These are phyloP conservation scores for Neurospora sp. DNA, from an alignment of 495 filamentous ascomycete genomes.

Conservation along the genomic window DNA sequence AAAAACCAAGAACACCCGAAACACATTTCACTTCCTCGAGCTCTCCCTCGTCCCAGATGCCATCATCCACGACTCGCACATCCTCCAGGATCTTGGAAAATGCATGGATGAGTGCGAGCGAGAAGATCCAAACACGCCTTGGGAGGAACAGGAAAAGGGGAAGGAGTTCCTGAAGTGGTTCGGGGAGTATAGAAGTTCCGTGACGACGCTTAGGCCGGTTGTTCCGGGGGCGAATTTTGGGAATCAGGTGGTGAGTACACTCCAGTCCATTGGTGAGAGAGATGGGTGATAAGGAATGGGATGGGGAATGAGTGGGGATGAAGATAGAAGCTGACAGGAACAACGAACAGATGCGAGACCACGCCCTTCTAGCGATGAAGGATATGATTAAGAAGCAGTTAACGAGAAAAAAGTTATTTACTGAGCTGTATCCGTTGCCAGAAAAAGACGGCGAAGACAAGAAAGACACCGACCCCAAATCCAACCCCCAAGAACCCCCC, in stretches of 20 bases:
- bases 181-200: background rate
- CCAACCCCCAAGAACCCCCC: background rate
- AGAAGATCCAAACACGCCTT: background rate
- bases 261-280: background rate
- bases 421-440: background rate
- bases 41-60: background rate
- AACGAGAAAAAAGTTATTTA: background rate
- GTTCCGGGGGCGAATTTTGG: background rate
- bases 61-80: background rate
- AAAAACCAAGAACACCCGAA: background rate
- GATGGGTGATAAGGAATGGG: no score
- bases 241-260: background rate
- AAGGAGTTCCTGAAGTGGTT: background rate
- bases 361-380: background rate
- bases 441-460: background rate
- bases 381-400: background rate
- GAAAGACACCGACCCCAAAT: background rate
- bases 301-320: no score
- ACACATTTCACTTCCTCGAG: background rate
- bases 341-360: background rate
- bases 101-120: background rate
- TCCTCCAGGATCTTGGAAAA: background rate
- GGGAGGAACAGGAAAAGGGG: background rate
- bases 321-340: no score
- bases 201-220: background rate